Evolutionary conservation across 345 rosid species (phyloP), one percentile per base, ranked within the genome.

Genomic region (Noccaea bulbosa): DNA sequence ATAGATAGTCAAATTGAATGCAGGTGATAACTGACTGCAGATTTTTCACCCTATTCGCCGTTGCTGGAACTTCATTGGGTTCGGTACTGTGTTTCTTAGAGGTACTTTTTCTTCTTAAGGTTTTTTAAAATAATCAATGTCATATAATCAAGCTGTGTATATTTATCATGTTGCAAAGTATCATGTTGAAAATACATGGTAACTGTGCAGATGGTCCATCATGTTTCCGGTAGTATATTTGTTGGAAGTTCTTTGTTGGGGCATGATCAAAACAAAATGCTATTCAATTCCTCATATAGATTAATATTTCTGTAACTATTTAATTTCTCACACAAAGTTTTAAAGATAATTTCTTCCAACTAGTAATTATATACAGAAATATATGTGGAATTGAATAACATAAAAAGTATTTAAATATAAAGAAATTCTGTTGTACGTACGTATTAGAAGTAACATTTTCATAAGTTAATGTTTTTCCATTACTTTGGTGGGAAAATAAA

Each of bases 61-160:
- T 84, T 10, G 86, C 67, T n/a, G 97, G 95, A 72, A 80, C 92
- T 20, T 77, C 87, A 74, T 65, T 91, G 15, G 88, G 92, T 14
- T 88, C 95, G 5, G 58, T 84, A 16, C 56, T 88, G 64, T 91
- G 97, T 65, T 88, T 85, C 77, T 34, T 78, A 22, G 96, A 89
- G 96, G 96, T 87, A 79, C 56, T 15, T 54, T 50, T 34, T 40
- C 47, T 27, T 43, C 14, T 6, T 52, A 3, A 32, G 27, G 33
- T 33, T 60, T 27, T 2, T 2, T 2, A 27, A 27, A 27, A 27
- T 27, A 27, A 20, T 20, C 15, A 11, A 41, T 3, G n/a, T 41
- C 46, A 41, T 4, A 3, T 27, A 2, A 27, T 27, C 30, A 27
- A 27, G 30, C 30, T 27, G 30, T n/a, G n/a, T n/a, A n/a, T n/a